Percentiles rank a stretch among this genome's conserved stretches.
phyloP scores from a whole-genome alignment of 768 basidiomycete genomes.

The Asterophora lycoperdoides region DNA sequence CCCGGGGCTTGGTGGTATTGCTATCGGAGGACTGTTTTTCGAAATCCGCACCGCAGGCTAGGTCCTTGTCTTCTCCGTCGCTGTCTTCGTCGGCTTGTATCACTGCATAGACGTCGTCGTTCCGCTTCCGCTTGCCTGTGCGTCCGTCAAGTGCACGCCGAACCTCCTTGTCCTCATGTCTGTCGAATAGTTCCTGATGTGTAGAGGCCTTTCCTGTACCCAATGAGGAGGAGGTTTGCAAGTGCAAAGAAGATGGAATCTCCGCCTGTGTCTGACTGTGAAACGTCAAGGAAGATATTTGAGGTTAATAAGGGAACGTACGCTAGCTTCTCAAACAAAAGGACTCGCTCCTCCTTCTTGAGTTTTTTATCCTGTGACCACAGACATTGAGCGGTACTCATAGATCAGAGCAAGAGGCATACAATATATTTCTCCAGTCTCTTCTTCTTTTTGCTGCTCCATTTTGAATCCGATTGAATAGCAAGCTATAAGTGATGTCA shows the following conservation, averaged over 20 bases:
- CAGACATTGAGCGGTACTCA: slow-evolving; percentile 2
- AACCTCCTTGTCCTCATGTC: slow-evolving; percentile 55
- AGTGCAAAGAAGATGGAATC: slow-evolving; percentile 47
- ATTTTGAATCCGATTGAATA: slow-evolving; percentile 60
- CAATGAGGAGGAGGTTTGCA: slow-evolving; percentile 81
- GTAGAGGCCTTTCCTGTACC: slow-evolving; percentile 68
- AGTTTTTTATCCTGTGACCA: slow-evolving; percentile 76
- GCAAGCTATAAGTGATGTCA: slow-evolving; percentile 31
- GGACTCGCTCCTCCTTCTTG: slow-evolving; percentile 79
- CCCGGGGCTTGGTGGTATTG: slow-evolving; percentile 3
- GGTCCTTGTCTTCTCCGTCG: slow-evolving; percentile 24
- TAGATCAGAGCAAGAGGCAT: slow-evolving; percentile 22
- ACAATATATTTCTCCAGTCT: slow-evolving; percentile 92
- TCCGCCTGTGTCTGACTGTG: slow-evolving; percentile 74
- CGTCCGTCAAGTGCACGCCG: slow-evolving; percentile 48
- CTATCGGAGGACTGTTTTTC: not conserved
- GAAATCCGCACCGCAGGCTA: slow-evolving; percentile 5
- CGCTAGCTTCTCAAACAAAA: slow-evolving; percentile 80
- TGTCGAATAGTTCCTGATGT: slow-evolving; percentile 55
- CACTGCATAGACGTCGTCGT: slow-evolving; percentile 34
- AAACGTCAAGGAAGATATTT: slow-evolving; percentile 19
- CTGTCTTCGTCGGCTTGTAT: slow-evolving; percentile 29
- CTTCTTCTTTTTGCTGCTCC: slow-evolving; percentile 83
- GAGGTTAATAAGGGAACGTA: slow-evolving; percentile 34
- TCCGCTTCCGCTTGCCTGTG: slow-evolving; percentile 46